These are phyloP conservation scores for Sporothrix inflata DNA, from an alignment of 2,329 filamentous ascomycete species.

Conservation along the genomic window DNA sequence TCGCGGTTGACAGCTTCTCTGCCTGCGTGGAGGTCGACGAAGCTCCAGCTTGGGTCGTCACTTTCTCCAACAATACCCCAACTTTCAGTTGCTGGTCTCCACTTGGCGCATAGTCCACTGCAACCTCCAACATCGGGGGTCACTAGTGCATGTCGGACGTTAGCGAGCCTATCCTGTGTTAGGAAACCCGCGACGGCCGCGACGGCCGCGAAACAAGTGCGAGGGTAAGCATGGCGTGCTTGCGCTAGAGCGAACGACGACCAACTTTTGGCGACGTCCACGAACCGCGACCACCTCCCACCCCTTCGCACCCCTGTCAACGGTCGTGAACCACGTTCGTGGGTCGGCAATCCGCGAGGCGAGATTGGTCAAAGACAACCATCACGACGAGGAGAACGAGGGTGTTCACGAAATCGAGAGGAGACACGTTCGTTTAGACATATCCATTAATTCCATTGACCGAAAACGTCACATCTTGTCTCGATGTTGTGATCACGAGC, in stretches of 20 bases:
- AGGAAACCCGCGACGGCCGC: constrained; percentile 3
- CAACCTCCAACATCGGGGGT: not conserved
- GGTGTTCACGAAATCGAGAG: not conserved
- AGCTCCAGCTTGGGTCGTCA: not conserved
- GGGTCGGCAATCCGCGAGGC: not conserved
- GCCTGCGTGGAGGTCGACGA: too few relatives aligned
- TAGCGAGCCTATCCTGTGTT: not conserved
- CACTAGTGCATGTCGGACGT: not conserved
- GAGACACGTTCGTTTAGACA: too few relatives aligned
- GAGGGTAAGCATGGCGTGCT: constrained; percentile 7
- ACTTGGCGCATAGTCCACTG: not conserved
- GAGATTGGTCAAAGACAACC: not conserved
- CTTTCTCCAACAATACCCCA: constrained; percentile 7
- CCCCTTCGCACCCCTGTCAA: not conserved
- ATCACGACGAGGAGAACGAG: not conserved
- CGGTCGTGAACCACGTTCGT: not conserved
- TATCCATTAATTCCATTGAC: not conserved
- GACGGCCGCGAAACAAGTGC: not conserved
- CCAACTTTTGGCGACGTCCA: not conserved
- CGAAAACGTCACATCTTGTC: constrained; percentile 16
- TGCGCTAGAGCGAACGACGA: not conserved
- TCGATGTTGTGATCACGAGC: constrained; percentile 24
- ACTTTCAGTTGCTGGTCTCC: not conserved
- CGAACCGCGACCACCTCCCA: not conserved
- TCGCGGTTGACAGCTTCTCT: not conserved